Conservation (phyloP, 257 asterid genomes). For the Scutellaria baicalensis region DNA sequence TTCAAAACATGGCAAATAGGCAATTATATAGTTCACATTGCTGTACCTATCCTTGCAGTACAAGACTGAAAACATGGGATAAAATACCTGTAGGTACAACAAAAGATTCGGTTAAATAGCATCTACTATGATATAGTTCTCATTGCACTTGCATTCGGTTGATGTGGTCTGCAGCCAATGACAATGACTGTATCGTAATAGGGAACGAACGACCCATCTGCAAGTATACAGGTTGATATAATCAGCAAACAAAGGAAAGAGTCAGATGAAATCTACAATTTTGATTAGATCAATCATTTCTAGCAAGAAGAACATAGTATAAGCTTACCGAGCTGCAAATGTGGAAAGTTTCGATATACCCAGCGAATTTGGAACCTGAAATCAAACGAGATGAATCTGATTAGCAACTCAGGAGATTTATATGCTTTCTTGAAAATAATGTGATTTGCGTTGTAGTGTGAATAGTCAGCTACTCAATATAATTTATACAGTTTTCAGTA, state of each 20-base stretch:
- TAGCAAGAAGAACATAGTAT: neutral
- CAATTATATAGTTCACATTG: neutral
- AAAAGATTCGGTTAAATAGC: conserved; percentile 9
- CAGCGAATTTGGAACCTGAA: conserved; percentile 92
- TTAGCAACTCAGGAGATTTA: conserved; percentile 6
- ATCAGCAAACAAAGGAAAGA: neutral
- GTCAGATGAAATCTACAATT: neutral
- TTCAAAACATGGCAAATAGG: neutral
- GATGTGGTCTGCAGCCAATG: conserved; percentile 77
- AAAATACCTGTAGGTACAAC: conserved; percentile 18
- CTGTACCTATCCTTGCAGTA: neutral
- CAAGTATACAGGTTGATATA: conserved; percentile 17
- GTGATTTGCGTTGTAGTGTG: neutral
- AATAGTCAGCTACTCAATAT: neutral
- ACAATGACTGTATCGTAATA: conserved; percentile 69
- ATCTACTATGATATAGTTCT: conserved; percentile 7
- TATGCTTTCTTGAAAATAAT: neutral
- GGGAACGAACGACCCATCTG: conserved; percentile 88
- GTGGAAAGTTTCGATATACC: conserved; percentile 81
- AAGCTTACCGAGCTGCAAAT: conserved; percentile 83
- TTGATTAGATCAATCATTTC: neutral
- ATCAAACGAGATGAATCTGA: neutral
- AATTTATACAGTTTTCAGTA: neutral
- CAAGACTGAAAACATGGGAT: neutral
- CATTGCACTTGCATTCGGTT: conserved; percentile 42